Conservation (phyloP, 805 yeast genomes). For the Nakazawaea wickerhamii region DNA sequence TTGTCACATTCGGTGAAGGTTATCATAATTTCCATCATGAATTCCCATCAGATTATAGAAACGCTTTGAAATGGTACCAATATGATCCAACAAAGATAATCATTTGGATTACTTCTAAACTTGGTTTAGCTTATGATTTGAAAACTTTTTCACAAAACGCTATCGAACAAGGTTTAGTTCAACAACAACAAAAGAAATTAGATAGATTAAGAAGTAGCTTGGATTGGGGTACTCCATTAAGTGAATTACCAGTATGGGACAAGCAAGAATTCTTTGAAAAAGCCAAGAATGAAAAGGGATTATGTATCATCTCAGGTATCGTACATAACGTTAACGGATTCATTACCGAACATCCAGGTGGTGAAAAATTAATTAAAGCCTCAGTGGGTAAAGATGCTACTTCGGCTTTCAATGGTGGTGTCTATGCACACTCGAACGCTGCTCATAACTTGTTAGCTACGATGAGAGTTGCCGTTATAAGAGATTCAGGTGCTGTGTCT, state of each 20-base stretch:
- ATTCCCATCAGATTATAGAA: constrained; percentile 85
- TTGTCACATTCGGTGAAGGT: constrained; percentile 85
- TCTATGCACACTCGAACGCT: constrained; percentile 79
- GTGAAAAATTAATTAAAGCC: constrained; percentile 63
- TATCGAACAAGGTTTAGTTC: constrained; percentile 74
- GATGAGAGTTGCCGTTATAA: constrained; percentile 75
- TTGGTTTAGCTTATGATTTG: constrained; percentile 69
- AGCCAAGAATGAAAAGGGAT: constrained; percentile 46
- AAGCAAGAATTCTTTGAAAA: constrained; percentile 50
- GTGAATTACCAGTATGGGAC: constrained; percentile 70
- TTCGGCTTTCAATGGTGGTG: constrained; percentile 81
- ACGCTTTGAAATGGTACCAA: constrained; percentile 83
- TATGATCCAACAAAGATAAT: constrained; percentile 74
- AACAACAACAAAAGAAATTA: constrained; percentile 78
- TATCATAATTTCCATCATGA: constrained; percentile 89
- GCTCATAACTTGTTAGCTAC: constrained; percentile 79
- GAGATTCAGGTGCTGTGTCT: constrained; percentile 55
- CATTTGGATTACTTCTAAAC: constrained; percentile 52
- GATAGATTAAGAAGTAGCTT: constrained; percentile 55
- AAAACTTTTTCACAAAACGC: constrained; percentile 76
- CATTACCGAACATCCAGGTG: constrained; percentile 81
- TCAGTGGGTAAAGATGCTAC: constrained; percentile 81
- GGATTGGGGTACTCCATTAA: constrained; percentile 72
- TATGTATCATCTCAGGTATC: constrained; percentile 70
- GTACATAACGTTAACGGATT: constrained; percentile 70